Conservation (phyloP, 2,329 filamentous ascomycete genomes). For the Simplicillium aogashimaense region DNA sequence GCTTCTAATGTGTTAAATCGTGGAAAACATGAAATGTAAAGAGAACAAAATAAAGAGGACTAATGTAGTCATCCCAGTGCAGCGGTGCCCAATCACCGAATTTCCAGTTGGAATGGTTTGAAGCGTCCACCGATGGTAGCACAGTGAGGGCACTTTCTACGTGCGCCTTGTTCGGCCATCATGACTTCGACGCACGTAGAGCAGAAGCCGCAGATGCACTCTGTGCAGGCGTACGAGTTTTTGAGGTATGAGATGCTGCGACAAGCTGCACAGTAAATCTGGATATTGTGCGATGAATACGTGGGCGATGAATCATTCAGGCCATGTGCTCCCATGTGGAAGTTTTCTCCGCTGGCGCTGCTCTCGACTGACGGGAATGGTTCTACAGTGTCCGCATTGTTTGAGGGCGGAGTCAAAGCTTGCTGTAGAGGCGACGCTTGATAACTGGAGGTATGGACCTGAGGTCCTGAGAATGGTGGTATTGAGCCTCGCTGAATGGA, state of each 20-base stretch:
- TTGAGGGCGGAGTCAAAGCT: constrained; percentile 74
- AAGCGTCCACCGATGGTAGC: constrained; percentile 70
- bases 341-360: constrained; percentile 60
- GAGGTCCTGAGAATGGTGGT: constrained; percentile 49
- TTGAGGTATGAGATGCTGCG: constrained; percentile 65
- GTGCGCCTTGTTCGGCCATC: constrained; percentile 64
- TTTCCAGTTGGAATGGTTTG: constrained; percentile 78
- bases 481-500: constrained; percentile 53
- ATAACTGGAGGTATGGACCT: constrained; percentile 56
- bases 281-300: constrained; percentile 64
- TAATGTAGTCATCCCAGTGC: too few species aligned
- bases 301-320: constrained; percentile 62
- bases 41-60: constrained; percentile 1
- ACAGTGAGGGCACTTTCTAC: constrained; percentile 70
- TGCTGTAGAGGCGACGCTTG: constrained; percentile 87
- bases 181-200: constrained; percentile 76
- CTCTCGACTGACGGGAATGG: constrained; percentile 87
- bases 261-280: constrained; percentile 90
- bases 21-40: constrained; percentile 4
- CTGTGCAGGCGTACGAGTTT: constrained; percentile 87
- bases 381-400: constrained; percentile 57
- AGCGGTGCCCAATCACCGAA: constrained; percentile 41
- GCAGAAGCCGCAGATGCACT: constrained; percentile 92
- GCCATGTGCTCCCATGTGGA: constrained; percentile 58
- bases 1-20: constrained; percentile 6